Percentiles rank a stretch among this genome's conserved stretches.
phyloP scores from a whole-genome alignment of 164 flowering plant genomes.

The Cinnamomum chago region DNA sequence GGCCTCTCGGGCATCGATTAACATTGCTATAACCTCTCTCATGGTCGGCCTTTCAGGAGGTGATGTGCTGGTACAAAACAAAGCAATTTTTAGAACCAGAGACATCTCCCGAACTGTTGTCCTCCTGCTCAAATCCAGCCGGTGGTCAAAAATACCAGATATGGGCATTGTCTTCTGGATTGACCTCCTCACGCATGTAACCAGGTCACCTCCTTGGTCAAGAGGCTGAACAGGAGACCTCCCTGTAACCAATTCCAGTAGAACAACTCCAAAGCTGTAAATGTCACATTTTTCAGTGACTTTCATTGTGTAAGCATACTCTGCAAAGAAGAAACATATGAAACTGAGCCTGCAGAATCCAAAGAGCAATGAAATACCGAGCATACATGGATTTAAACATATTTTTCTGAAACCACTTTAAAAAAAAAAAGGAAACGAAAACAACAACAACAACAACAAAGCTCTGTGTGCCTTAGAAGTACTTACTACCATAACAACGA shows the following conservation, averaged over 20 bases:
- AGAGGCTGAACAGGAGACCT: slow-evolving; percentile 50
- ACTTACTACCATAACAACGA: not conserved
- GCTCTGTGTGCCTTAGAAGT: not conserved
- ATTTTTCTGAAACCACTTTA: not conserved
- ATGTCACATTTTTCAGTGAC: slow-evolving; percentile 65
- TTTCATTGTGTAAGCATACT: slow-evolving; percentile 63
- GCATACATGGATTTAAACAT: not conserved
- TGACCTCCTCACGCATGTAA: slow-evolving; percentile 49
- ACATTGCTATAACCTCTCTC: slow-evolving; percentile 58
- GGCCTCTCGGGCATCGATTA: slow-evolving; percentile 41
- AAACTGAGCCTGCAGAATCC: slow-evolving; percentile 1
- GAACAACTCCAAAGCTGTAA: slow-evolving; percentile 61
- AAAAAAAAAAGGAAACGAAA: too few relatives aligned
- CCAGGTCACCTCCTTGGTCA: slow-evolving; percentile 50
- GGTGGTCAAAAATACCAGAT: slow-evolving; percentile 29
- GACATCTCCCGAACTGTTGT: slow-evolving; percentile 42
- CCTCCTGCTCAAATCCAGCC: slow-evolving; percentile 31
- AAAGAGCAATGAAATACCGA: not conserved
- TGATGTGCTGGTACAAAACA: slow-evolving; percentile 49
- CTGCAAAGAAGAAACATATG: slow-evolving; percentile 27
- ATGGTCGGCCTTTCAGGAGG: slow-evolving; percentile 58
- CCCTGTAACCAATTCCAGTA: slow-evolving; percentile 53
- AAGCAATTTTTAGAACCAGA: slow-evolving; percentile 47
- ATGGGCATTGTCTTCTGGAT: slow-evolving; percentile 20
- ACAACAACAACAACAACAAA: not conserved